Evolutionary conservation across 805 yeast species (phyloP), one percentile per base, ranked within the genome.

Genomic region (Zygosaccharomyces gambellarensis): DNA sequence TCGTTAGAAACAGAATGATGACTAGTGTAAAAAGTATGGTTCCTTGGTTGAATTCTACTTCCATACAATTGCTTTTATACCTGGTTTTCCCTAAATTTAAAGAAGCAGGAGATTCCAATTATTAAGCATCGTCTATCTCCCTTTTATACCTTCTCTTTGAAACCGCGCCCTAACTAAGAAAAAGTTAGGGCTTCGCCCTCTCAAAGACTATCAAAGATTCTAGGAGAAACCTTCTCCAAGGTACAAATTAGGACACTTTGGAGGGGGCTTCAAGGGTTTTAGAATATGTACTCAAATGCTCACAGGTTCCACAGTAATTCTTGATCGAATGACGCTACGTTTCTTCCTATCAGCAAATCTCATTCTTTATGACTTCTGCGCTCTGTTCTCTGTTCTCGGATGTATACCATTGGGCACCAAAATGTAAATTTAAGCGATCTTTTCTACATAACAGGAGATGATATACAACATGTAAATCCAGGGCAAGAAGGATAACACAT

Each of bases 1-100:
- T 51, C 10, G 51, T 44, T 31, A 46, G 40, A 27, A 51, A 29
- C 51, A 53, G 23, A 32, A 49, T 51, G 55, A 51, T 46, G 43
- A 53, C 21, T 14, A 53, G 32, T 12, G 54, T 49, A 19, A 25
- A 25, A 8, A 48, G 38, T 12, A 48, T 19, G 17, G 49, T 45
- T 9, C 32, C 44, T 19, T 49, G 38, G 27, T 51, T 51, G 21
- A 53, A 51, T 31, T 22, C 12, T 34, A 36, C 22, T 32, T 45
- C 31, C 36, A 38, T 36, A 38, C 29, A 30, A 45, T 23, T 25
- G 19, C 22, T 23, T 19, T n/a, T 31, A 14, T 31, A 31, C 8
- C 7, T 12, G 8, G 6, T 14, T 4, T 17, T 34, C 2, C 11
- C 11, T 21, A 14, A 17, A 14, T 4, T 9, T 17, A 2, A 10